Evolutionary conservation across 2,329 filamentous ascomycete species (phyloP), one percentile per base, ranked within the genome.

Genomic region (Drechslerella coelobrocha): DNA sequence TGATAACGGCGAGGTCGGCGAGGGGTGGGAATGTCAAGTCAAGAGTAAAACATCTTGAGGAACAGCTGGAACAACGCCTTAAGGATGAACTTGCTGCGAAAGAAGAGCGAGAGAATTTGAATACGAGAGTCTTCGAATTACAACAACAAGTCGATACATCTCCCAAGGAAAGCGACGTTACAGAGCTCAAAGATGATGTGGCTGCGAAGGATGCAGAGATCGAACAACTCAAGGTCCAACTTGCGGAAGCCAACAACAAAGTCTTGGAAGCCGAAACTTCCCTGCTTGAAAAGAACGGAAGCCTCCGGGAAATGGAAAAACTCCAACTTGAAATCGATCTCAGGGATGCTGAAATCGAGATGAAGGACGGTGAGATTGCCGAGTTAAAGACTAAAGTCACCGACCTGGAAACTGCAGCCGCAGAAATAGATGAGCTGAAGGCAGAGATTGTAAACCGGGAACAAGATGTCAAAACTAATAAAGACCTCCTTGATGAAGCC

Each of bases 71-170:
- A 12, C 65, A 69, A 24, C 47, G 65, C 3, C 29, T 69, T 1
- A 14, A 23, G 21, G 65, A 61, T 17, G 65, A 69, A 26, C 57
- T 69, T 17, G 65, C 56, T 6, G 65, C 65, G 8, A 61, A 62
- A 37, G 52, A 69, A 24, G 65, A 69, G 37, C 61, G 65, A 23
- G 65, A 69, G 39, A 50, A 41, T 2, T 57, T 69, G 23, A 69
- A 48, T n/a, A 34, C 24, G 19, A 24, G 57, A n/a, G 65, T 69
- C 8, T 43, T 57, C 24, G 65, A 69, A 17, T 52, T 69, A 24
- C 39, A 69, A 29, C 61, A 69, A 24, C 47, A 69, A 50, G 57
- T 69, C 9, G 65, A 69, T 29, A 43, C 61, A 37, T 61, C 57
- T 21, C 65, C 57, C 2, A 62, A 56, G 14, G 65, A 69, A 45